Evolutionary conservation across 2,329 filamentous ascomycete species (phyloP).

Genomic region (Colletotrichum sp.): DNA sequence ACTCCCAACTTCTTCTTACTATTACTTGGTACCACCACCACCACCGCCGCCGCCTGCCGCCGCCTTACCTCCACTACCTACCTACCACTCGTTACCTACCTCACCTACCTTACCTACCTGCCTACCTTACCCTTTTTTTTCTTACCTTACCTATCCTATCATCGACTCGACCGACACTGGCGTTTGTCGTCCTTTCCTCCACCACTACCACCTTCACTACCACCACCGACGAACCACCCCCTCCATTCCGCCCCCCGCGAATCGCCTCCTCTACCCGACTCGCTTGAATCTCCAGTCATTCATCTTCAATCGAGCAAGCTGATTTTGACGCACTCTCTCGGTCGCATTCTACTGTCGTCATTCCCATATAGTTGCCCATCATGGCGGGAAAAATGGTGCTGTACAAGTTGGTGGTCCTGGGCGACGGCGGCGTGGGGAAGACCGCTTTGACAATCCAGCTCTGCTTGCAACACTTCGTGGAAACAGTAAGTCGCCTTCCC

Average conservation of each 20-base stretch:
- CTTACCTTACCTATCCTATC: constrained; percentile 12
- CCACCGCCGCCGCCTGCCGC: neutral
- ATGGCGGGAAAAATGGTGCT: constrained; percentile 95
- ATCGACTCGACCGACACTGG: constrained; percentile 11
- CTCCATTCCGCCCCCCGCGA: constrained; percentile 16
- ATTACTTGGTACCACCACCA: neutral
- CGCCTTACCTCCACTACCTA: neutral
- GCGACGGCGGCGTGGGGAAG: constrained; percentile 93
- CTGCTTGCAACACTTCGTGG: constrained; percentile 97
- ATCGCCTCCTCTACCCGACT: constrained; percentile 6
- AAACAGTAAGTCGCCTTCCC: constrained; percentile 67
- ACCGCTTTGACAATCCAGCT: constrained; percentile 95
- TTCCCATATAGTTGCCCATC: constrained; percentile 31
- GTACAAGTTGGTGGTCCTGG: constrained; percentile 94
- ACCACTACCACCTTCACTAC: constrained; percentile 23
- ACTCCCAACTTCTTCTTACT: constrained; percentile 1
- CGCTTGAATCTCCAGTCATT: neutral
- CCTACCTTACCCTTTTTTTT: constrained; percentile 5
- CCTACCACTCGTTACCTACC: neutral
- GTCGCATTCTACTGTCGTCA: constrained; percentile 24
- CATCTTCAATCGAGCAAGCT: constrained; percentile 14
- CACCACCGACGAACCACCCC: constrained; percentile 25
- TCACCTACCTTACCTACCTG: neutral
- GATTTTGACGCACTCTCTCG: neutral
- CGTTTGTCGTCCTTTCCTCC: constrained; percentile 21